phyloP scores from a whole-genome alignment of 768 basidiomycete genomes.

The Aureoboletus auriporus region DNA sequence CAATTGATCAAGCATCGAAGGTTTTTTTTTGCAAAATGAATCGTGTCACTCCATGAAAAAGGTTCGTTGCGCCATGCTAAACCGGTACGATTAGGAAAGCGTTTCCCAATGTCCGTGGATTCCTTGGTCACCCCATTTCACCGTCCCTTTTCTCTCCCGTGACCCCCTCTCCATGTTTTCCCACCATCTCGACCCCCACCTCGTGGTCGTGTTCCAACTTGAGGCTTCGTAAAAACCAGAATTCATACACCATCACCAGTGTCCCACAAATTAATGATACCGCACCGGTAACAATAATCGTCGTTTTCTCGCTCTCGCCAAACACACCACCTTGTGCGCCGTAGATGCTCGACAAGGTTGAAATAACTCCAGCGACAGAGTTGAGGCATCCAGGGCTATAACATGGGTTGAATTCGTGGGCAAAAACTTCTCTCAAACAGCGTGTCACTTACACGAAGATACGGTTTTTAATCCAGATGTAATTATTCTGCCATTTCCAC shows the following conservation, averaged over 20 bases:
- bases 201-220: constrained; percentile 39
- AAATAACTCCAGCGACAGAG: constrained; percentile 52
- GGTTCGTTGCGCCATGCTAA: neutral
- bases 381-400: constrained; percentile 54
- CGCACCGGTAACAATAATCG: constrained; percentile 44
- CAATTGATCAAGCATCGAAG: neutral
- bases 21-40: neutral
- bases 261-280: constrained; percentile 40
- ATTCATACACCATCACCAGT: constrained; percentile 38
- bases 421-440: neutral
- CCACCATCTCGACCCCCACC: constrained; percentile 40
- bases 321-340: constrained; percentile 46
- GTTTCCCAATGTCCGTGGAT: neutral
- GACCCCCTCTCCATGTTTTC: constrained; percentile 43
- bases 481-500: constrained; percentile 58
- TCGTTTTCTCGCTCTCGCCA: constrained; percentile 39
- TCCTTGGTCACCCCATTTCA: neutral
- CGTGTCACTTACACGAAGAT: constrained; percentile 46
- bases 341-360: constrained; percentile 49
- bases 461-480: constrained; percentile 54
- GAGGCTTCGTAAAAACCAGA: constrained; percentile 42
- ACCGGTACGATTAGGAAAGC: neutral
- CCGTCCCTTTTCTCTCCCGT: constrained; percentile 11
- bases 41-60: neutral
- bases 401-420: constrained; percentile 4